phyloP scores from a whole-genome alignment of 2,329 filamentous ascomycete species.

The Hypocrella siamensis region DNA sequence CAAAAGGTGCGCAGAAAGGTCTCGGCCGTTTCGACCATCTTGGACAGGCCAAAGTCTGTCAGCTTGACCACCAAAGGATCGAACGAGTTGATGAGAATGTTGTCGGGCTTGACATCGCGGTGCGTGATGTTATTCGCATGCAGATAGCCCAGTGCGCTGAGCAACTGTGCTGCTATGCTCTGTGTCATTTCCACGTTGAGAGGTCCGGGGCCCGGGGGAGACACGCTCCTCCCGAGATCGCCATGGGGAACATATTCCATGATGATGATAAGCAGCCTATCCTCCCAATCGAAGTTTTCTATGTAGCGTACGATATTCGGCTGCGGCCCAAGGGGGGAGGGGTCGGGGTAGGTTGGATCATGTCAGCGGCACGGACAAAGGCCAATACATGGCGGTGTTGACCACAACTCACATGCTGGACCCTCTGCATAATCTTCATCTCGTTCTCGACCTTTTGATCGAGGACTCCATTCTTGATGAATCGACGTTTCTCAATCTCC shows the following conservation, averaged over 20 bases:
- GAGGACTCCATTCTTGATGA: conserved; percentile 81
- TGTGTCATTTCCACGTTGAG: conserved; percentile 57
- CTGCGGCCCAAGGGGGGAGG: conserved; percentile 29
- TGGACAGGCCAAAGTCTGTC: conserved; percentile 92
- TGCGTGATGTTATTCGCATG: conserved; percentile 85
- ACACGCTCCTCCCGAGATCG: conserved; percentile 64
- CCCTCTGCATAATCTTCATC: conserved; percentile 83
- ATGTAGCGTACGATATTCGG: conserved; percentile 84
- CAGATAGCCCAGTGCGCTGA: conserved; percentile 73
- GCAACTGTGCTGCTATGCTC: conserved; percentile 57
- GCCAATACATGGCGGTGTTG: background rate
- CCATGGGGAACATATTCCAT: conserved; percentile 85
- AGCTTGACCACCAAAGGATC: conserved; percentile 73
- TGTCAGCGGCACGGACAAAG: background rate
- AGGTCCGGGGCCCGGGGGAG: conserved; percentile 29
- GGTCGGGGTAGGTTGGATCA: no score
- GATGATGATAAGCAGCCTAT: conserved; percentile 82
- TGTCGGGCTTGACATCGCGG: conserved; percentile 97
- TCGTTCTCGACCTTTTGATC: conserved; percentile 93
- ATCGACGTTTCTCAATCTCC: conserved; percentile 81
- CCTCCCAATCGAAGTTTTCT: conserved; percentile 69
- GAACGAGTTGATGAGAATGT: conserved; percentile 67
- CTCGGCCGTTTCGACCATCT: conserved; percentile 78
- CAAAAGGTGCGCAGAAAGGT: conserved; percentile 95
- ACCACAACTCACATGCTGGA: conserved; percentile 70